phyloP scores from a whole-genome alignment of 2,329 filamentous ascomycete species.

The Rosellinia necatrix region DNA sequence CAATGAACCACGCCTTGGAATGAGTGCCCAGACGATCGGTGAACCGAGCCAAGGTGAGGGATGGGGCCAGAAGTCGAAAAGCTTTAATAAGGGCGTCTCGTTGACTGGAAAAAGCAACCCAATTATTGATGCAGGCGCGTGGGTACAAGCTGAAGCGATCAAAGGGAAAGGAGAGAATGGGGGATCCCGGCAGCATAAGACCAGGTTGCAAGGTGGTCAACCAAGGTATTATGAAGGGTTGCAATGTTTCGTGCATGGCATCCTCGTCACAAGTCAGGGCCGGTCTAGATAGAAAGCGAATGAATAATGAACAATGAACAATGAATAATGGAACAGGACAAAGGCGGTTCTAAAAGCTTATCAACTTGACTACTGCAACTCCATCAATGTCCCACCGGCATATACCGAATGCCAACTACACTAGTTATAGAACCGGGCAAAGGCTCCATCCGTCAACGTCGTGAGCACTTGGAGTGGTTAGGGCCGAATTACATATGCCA shows the following conservation, averaged over 20 bases:
- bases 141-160: slow-evolving; percentile 12
- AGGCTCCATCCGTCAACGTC: slow-evolving; percentile 6
- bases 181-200: slow-evolving; percentile 12
- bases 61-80: not conserved
- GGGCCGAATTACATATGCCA: not conserved
- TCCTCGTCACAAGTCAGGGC: slow-evolving; percentile 19
- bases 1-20: too few species aligned
- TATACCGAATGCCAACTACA: slow-evolving; percentile 13
- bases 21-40: not conserved
- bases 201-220: slow-evolving; percentile 20
- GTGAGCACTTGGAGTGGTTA: too few species aligned
- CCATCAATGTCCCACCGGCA: not conserved
- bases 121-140: slow-evolving; percentile 8
- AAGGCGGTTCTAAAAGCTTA: slow-evolving; percentile 11
- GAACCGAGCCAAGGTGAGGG: not conserved
- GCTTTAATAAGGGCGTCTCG: slow-evolving; percentile 15
- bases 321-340: slow-evolving; percentile 3
- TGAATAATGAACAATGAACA: too few species aligned
- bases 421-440: slow-evolving; percentile 5
- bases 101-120: slow-evolving; percentile 17
- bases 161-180: not conserved
- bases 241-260: slow-evolving; percentile 23
- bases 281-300: slow-evolving; percentile 9
- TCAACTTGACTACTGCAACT: slow-evolving; percentile 3
- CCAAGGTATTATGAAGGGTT: slow-evolving; percentile 19